Base-by-base conservation (phyloP, 257 asterid species). In the Nemophila menziesii region DNA sequence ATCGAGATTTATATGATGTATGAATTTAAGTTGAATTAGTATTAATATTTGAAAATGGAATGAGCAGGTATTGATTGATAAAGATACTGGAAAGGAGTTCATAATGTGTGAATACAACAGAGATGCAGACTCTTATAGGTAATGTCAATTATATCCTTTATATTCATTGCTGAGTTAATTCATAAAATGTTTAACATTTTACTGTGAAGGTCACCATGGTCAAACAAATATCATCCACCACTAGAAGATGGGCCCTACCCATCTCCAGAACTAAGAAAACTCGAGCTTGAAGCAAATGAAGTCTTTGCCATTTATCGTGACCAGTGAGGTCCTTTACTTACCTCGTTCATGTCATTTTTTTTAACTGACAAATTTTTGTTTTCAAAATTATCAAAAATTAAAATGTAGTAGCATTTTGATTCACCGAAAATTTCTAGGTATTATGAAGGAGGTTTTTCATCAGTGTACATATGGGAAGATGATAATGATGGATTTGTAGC, bases 61-160 rank as follows among this genome's bases (percentile, higher is more conserved):
- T 43, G 29, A 39, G 52, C 92, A 90, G 99, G 93, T 85, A 56
- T 57, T 85, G 51, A 67, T 77, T 60, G 98, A 90, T 65, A 69
- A 60, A 50, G 94, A 79, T 47, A 46, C 58, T 22, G 96, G 93
- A 51, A 81, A 74, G 73, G 96, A 90, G 67, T 90, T 90, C 73
- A 64, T 90, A 48, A 61, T 84, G 51, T 84, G 98, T 14, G 98
- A 84, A 57, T 89, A 90, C 65, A 90, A 90, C 76, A 74, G 99
- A 71, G 99, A 90, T 77, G 96, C 94, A 2, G 99, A 90, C 72
- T 90, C 96, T 23, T 85, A 90, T 44, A 78, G 99, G 98, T 90
- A 74, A 46, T 41, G 23, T 41, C 5, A 7, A 29, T 29, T 29
- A 7, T 5, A 29, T 7, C 12, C 7, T 7, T 29, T 4, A 29